A percentile compares a stretch with the other conserved stretches of the same genome.
Evolutionary conservation across 1,139 yeast genomes (phyloP).

Genomic region (Kluyveromyces sp.): DNA sequence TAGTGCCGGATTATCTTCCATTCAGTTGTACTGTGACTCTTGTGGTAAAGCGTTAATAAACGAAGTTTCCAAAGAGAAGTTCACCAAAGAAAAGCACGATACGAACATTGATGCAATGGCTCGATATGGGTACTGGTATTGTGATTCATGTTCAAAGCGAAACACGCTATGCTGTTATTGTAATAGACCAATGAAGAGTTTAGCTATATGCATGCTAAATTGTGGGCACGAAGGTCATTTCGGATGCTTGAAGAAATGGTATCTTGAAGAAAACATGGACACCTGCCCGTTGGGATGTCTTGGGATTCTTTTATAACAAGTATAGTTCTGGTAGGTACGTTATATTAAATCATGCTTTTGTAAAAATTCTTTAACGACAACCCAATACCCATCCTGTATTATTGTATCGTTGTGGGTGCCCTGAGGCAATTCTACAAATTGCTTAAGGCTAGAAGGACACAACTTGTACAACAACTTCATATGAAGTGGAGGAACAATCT

Average conservation of each 20-base stretch:
- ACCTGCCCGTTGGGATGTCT: constrained; percentile 83
- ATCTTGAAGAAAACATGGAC: constrained; percentile 49
- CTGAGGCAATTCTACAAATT: constrained; percentile 44
- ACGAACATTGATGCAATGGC: constrained; percentile 10
- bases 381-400: constrained; percentile 69
- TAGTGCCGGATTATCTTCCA: constrained; percentile 34
- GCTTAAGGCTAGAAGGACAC: constrained; percentile 40
- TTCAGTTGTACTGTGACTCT: constrained; percentile 59
- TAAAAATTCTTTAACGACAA: constrained; percentile 50
- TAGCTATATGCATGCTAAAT: constrained; percentile 54
- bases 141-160: constrained; percentile 57
- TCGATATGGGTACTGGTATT: constrained; percentile 72
- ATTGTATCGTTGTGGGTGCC: constrained; percentile 80
- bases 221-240: constrained; percentile 92
- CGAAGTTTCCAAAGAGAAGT: constrained; percentile 45
- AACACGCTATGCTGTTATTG: constrained; percentile 76
- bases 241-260: constrained; percentile 75
- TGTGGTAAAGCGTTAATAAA: constrained; percentile 61
- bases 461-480: constrained; percentile 56
- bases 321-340: too few relatives aligned
- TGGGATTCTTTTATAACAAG: constrained; percentile 5
- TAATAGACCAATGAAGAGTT: constrained; percentile 67
- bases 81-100: constrained; percentile 18
- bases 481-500: constrained; percentile 84
- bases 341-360: constrained; percentile 19